Conservation (phyloP, 805 yeast genomes). For the Candida tallmaniae region DNA sequence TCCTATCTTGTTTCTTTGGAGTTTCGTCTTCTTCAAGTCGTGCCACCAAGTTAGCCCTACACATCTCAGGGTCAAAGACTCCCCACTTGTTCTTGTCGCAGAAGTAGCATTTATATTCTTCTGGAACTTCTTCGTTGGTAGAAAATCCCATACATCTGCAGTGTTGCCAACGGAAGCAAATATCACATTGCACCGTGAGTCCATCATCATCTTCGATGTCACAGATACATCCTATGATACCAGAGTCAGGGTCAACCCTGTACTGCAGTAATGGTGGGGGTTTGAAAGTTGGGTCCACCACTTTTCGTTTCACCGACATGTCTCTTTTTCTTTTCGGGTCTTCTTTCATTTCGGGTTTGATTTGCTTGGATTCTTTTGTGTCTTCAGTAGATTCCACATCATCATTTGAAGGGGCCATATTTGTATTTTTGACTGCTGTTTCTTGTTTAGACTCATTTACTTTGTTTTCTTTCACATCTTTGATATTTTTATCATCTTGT, state of each 20-base stretch:
- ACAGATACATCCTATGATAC: slow-evolving; percentile 86
- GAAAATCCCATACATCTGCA: slow-evolving; percentile 82
- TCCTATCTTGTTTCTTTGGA: slow-evolving; percentile 20
- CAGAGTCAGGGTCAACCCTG: slow-evolving; percentile 76
- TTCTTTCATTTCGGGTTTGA: slow-evolving; percentile 6
- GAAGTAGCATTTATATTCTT: slow-evolving; percentile 66
- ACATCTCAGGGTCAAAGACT: slow-evolving; percentile 36
- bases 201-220: slow-evolving; percentile 87
- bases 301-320: slow-evolving; percentile 1
- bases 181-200: slow-evolving; percentile 90
- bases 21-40: slow-evolving; percentile 26
- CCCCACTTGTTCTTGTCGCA: slow-evolving; percentile 54
- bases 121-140: slow-evolving; percentile 70
- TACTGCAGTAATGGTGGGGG: slow-evolving; percentile 42
- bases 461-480: slow-evolving; percentile 5
- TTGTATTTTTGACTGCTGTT: background rate
- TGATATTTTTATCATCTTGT: slow-evolving; percentile 1
- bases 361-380: slow-evolving; percentile 9
- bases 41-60: slow-evolving; percentile 25
- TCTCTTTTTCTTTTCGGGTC: slow-evolving; percentile 10
- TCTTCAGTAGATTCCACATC: background rate
- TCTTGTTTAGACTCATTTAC: too few relatives aligned
- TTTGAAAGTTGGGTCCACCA: slow-evolving; percentile 3
- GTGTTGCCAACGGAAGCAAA: slow-evolving; percentile 93
- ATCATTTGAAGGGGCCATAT: too few relatives aligned